phyloP scores from a whole-genome alignment of 2,329 filamentous ascomycete species.

The Diaporthe sp. region DNA sequence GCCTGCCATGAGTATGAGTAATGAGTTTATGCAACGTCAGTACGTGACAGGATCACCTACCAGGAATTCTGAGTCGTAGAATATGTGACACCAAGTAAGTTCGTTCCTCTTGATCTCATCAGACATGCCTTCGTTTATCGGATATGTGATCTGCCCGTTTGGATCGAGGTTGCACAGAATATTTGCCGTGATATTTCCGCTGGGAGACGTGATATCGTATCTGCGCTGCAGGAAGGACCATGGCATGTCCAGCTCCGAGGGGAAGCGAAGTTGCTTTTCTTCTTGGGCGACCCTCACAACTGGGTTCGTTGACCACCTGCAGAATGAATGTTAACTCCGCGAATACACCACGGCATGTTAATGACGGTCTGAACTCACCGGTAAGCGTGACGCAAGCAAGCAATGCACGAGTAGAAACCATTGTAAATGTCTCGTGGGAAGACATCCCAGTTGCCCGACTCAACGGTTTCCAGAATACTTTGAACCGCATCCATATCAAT shows the following conservation, averaged over 20 bases:
- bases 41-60: background rate
- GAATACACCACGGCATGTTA: background rate
- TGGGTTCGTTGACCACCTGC: constrained; percentile 46
- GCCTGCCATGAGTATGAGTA: background rate
- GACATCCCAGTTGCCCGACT: constrained; percentile 46
- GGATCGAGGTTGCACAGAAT: constrained; percentile 50
- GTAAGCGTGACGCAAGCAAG: constrained; percentile 51
- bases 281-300: constrained; percentile 51
- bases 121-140: constrained; percentile 20
- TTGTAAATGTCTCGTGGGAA: constrained; percentile 50
- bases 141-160: constrained; percentile 36
- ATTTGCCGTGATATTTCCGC: constrained; percentile 51
- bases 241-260: constrained; percentile 47
- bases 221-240: constrained; percentile 50
- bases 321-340: background rate
- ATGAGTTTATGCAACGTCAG: background rate
- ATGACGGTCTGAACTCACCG: constrained; percentile 47
- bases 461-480: constrained; percentile 43
- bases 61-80: constrained; percentile 47
- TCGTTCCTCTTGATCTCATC: constrained; percentile 48
- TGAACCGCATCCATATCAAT: constrained; percentile 45
- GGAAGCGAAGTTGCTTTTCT: constrained; percentile 49
- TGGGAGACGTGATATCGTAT: constrained; percentile 49
- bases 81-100: constrained; percentile 48
- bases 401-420: constrained; percentile 51